phyloP scores from a whole-genome alignment of 805 yeast species.

The Yarrowia sp. region DNA sequence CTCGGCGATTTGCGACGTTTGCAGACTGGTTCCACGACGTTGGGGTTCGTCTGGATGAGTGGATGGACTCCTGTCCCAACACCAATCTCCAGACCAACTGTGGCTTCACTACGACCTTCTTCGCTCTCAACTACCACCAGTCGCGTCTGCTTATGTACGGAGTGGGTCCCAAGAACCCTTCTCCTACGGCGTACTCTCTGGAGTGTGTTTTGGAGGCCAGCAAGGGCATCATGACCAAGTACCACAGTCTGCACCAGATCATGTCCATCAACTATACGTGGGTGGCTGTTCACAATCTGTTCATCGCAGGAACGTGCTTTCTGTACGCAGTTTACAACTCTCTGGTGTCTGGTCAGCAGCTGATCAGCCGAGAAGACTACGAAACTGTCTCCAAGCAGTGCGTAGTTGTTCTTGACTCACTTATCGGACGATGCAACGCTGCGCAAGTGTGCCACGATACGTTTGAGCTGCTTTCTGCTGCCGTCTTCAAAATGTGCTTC shows the following conservation, averaged over 20 bases:
- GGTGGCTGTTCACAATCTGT: conserved; percentile 87
- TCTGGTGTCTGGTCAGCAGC: conserved; percentile 31
- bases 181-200: conserved; percentile 54
- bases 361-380: conserved; percentile 49
- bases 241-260: conserved; percentile 54
- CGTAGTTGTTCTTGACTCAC: conserved; percentile 55
- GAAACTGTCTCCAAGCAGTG: conserved; percentile 47
- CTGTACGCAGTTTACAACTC: conserved; percentile 74
- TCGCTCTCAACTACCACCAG: conserved; percentile 74
- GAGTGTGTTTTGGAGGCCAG: conserved; percentile 60
- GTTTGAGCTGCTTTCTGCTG: conserved; percentile 68
- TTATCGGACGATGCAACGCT: conserved; percentile 73
- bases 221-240: conserved; percentile 62
- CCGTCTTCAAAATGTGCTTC: conserved; percentile 42
- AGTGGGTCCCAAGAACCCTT: conserved; percentile 65
- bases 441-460: conserved; percentile 70
- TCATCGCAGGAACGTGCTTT: conserved; percentile 85
- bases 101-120: conserved; percentile 66
- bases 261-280: conserved; percentile 78
- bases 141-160: conserved; percentile 72
- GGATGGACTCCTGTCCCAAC: conserved; percentile 61
- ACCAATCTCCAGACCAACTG: conserved; percentile 63
- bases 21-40: conserved; percentile 64
- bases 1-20: conserved; percentile 55
- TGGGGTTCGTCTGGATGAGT: conserved; percentile 51